phyloP scores from a whole-genome alignment of 495 filamentous ascomycete genomes.

The Penicillium turbatum region DNA sequence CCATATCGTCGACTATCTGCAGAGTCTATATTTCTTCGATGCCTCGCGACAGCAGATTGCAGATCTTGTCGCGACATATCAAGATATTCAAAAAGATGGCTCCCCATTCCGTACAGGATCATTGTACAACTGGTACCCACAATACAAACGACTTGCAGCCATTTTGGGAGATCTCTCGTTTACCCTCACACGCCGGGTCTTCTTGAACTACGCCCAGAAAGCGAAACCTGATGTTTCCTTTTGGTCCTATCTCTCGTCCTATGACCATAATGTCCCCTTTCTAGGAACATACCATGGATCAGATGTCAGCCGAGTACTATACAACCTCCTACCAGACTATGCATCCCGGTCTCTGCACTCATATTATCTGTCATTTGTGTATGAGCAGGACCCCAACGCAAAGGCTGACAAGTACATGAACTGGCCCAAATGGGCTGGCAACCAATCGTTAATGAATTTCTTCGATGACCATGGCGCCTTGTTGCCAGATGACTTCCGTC shows the following conservation, averaged over 20 bases:
- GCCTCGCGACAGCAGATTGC: conserved; percentile 42
- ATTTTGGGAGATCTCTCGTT: conserved; percentile 68
- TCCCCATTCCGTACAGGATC: conserved; percentile 62
- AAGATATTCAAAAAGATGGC: conserved; percentile 45
- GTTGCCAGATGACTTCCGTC: conserved; percentile 58
- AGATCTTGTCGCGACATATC: conserved; percentile 54
- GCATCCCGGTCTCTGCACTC: conserved; percentile 54
- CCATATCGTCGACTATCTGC: conserved; percentile 56
- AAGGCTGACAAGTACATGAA: conserved; percentile 31
- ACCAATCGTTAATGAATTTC: conserved; percentile 55
- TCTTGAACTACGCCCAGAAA: conserved; percentile 41
- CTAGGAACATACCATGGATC: conserved; percentile 69
- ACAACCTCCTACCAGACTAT: conserved; percentile 56
- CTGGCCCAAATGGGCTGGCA: conserved; percentile 61
- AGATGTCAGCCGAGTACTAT: conserved; percentile 64
- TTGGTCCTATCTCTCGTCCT: conserved; percentile 70
- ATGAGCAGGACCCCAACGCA: conserved; percentile 61
- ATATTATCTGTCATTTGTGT: conserved; percentile 64
- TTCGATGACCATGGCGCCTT: conserved; percentile 39
- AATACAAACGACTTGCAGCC: conserved; percentile 73
- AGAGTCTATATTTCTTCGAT: conserved; percentile 51
- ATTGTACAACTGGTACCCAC: conserved; percentile 62
- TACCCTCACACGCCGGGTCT: conserved; percentile 57
- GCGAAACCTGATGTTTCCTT: conserved; percentile 51
- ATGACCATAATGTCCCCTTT: conserved; percentile 63